Base-by-base conservation (phyloP, 2,329 filamentous ascomycete genomes). In the Pseudogymnoascus sp. region DNA sequence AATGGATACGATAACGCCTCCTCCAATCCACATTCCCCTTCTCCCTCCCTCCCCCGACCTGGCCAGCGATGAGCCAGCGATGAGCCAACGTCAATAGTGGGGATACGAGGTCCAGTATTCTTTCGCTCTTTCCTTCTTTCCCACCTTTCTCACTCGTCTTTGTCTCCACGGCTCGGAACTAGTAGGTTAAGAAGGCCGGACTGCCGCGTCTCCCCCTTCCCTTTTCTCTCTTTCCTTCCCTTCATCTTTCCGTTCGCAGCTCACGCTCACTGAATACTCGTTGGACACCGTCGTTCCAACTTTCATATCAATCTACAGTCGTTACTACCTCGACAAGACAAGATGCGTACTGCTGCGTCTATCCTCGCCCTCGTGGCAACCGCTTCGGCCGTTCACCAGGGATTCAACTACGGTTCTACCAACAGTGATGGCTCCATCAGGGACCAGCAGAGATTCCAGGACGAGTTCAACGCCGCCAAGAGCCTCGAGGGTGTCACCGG, bases 341-440 rank as follows among this genome's bases (percentile, higher is more conserved):
- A 63, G 31, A 73, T 73, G 71, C 71, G 68, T 68, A 68, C 69
- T 10, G 4, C 35, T 6, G 64, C 67, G 12, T 62, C 61, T 59
- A 50, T 72, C 46, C 56, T 70, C 33, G 67, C 70, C 66, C 62
- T 72, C 63, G 70, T 66, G 59, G 70, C 67, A 19, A 66, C 69
- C 6, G 28, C 70, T 11, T 69, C 69, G 1, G 64, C 78, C 40
- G 74, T 75, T 12, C 72, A 78, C 73, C 80, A 84, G 66, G 89
- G 89, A 69, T 91, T 91, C 84, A 91, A 91, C 81, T 91, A 89
- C 67, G 88, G 87, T 67, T 79, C 82, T 62, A 82, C 81, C 63
- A 84, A 84, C 72, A 82, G 79, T 60, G 82, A 84, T 67, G 81
- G 84, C 66, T 75, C 79, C 43, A 74, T 79, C 70, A 89, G 89